These are phyloP conservation scores for Margaritispora aquatica DNA, from an alignment of 495 filamentous ascomycete species.

Conservation along the genomic window DNA sequence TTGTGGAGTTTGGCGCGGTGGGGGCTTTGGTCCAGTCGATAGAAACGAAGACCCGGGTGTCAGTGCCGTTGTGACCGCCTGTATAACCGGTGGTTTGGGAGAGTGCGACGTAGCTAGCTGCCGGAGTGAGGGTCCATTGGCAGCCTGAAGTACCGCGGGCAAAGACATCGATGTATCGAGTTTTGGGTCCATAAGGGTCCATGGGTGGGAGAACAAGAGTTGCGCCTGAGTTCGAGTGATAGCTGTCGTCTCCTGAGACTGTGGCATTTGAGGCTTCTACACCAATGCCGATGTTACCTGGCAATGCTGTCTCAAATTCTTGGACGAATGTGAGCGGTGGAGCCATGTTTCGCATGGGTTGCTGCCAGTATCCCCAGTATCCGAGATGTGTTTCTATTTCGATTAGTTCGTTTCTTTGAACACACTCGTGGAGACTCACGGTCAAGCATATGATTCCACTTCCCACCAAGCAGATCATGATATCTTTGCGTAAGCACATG, in stretches of 20 bases:
- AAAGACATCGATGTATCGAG: constrained; percentile 64
- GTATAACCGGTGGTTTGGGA: constrained; percentile 50
- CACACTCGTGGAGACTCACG: constrained; percentile 29
- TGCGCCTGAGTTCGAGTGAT: constrained; percentile 49
- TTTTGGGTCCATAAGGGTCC: constrained; percentile 54
- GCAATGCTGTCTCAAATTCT: constrained; percentile 45
- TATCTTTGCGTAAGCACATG: constrained; percentile 54
- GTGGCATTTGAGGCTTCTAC: constrained; percentile 60
- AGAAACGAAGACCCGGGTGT: constrained; percentile 52
- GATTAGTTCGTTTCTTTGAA: neutral
- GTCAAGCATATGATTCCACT: constrained; percentile 72
- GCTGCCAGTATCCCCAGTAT: constrained; percentile 55
- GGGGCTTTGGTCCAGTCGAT: constrained; percentile 56
- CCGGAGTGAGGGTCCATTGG: constrained; percentile 46
- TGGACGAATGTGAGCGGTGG: constrained; percentile 54
- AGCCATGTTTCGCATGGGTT: constrained; percentile 62
- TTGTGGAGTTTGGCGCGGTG: constrained; percentile 35
- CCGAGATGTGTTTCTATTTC: constrained; percentile 44
- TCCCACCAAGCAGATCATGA: constrained; percentile 57
- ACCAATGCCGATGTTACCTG: constrained; percentile 59
- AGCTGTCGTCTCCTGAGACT: constrained; percentile 61
- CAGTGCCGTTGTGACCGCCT: constrained; percentile 36
- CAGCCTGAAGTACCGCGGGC: constrained; percentile 52
- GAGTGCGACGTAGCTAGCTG: constrained; percentile 50
- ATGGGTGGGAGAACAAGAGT: constrained; percentile 51